Evolutionary conservation across 2,329 filamentous ascomycete species (phyloP), one percentile per base, ranked within the genome.

Genomic region (Ascochyta koolunga): DNA sequence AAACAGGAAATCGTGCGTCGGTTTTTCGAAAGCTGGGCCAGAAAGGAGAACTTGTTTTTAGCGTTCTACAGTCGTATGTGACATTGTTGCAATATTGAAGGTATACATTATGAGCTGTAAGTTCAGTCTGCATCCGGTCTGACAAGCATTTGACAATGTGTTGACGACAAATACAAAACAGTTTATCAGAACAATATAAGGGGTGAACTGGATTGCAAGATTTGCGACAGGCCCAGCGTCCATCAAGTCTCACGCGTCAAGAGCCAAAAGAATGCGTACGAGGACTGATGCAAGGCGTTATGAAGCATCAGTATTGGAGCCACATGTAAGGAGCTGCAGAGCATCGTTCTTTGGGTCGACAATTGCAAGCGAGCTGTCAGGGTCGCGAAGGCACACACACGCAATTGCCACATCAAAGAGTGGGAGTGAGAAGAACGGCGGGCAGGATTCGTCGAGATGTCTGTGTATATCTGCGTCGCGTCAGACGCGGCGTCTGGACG

Each of bases 401-500:
- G 24, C 15, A 29, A 10, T 13, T 29, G 4, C 27, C 10, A 13
- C 4, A 29, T 13, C 11, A 15, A 13, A 11, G 11, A 13, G 18
- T 24, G 33, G 18, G 21, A 41, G 10, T 29, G 37, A 37, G 21
- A 15, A 35, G 18, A 44, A 21, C 18, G 13, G 47, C 37, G 52
- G 37, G 46, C 10, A 44, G 21, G 29, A 11, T 19, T 40, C 9
- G 25, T 16, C 18, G 29, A 48, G 22, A 29, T 33, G 24, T 32
- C 21, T 13, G 27, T 5, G 39, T 10, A 18, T 5, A 32, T 22
- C 18, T 48, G 38, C 33, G 45, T 44, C 51, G 51, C 51, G 51
- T 54, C 37, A 42, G 42, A 58, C 46, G 46, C 42, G 51, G 44
- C 32, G 27, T 41, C 5, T n/a, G 16, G 37, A 49, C 35, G 46